These are phyloP conservation scores for Diversispora eburnea DNA, from an alignment of 192 early-diverging fungal species.

Conservation along the genomic window DNA sequence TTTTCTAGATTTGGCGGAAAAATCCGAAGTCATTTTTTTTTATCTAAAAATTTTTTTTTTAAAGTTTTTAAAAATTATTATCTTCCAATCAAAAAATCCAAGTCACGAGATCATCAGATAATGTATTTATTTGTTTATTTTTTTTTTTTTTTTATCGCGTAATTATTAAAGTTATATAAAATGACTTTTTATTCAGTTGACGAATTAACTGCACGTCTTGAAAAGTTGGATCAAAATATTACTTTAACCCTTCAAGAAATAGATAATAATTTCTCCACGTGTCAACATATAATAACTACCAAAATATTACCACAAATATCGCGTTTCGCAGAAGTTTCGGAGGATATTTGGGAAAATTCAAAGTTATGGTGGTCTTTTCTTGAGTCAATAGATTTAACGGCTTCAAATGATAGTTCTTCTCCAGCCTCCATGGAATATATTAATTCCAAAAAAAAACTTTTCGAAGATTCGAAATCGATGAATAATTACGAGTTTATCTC, in stretches of 20 bases:
- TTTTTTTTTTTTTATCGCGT: too few species aligned
- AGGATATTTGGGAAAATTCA: conserved; percentile 44
- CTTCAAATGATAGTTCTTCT: conserved; percentile 9
- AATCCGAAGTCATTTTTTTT: too few species aligned
- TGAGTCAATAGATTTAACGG: conserved; percentile 24
- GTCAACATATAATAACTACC: conserved; percentile 49
- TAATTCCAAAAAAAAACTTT: not conserved
- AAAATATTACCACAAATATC: conserved; percentile 50
- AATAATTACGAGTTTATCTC: not conserved
- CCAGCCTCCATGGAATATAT: not conserved
- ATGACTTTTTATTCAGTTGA: conserved; percentile 15
- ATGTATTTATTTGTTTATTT: too few species aligned
- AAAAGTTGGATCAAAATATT: conserved; percentile 53
- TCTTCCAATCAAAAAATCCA: too few species aligned
- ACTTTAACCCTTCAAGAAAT: conserved; percentile 53
- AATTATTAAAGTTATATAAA: not conserved
- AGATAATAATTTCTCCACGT: conserved; percentile 54
- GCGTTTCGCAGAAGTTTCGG: conserved; percentile 41
- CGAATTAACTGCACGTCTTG: conserved; percentile 29
- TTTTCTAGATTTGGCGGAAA: too few species aligned
- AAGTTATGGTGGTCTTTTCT: conserved; percentile 31
- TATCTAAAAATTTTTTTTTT: too few species aligned
- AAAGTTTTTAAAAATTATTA: too few species aligned
- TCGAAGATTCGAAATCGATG: too few species aligned
- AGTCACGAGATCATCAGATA: too few species aligned